A percentile compares a stretch with the other conserved stretches of the same genome.
Evolutionary conservation across 2,329 filamentous ascomycete genomes (phyloP).

Genomic region (Ophiostoma perfectum): DNA sequence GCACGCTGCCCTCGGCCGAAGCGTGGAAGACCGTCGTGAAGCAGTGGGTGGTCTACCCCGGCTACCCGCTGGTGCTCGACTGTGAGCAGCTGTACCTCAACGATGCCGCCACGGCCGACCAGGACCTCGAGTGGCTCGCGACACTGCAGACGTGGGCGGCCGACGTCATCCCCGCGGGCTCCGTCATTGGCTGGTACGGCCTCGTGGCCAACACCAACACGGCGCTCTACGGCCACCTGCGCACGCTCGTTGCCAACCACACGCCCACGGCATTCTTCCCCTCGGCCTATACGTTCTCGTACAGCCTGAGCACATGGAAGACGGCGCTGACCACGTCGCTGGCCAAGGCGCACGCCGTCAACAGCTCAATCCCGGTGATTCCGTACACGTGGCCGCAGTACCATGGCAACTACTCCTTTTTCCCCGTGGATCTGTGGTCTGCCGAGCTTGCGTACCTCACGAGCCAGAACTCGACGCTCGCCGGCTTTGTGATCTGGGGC

Average conservation of each 20-base stretch:
- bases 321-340: background rate
- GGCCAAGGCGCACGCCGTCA: background rate
- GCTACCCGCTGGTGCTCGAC: slow-evolving; percentile 22
- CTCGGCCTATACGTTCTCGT: slow-evolving; percentile 20
- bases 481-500: slow-evolving; percentile 20
- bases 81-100: slow-evolving; percentile 22
- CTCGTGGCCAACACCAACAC: slow-evolving; percentile 20
- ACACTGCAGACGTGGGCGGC: slow-evolving; percentile 21
- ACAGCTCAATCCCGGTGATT: slow-evolving; percentile 17
- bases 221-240: slow-evolving; percentile 19
- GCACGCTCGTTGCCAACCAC: slow-evolving; percentile 22
- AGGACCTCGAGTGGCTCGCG: slow-evolving; percentile 10
- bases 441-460: background rate
- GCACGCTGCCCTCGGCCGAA: slow-evolving; percentile 10
- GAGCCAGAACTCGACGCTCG: background rate
- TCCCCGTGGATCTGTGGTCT: slow-evolving; percentile 19
- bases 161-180: background rate
- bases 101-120: slow-evolving; percentile 15
- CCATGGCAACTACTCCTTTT: slow-evolving; percentile 22
- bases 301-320: slow-evolving; percentile 19
- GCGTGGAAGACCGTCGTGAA: slow-evolving; percentile 17
- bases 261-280: slow-evolving; percentile 22
- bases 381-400: slow-evolving; percentile 21
- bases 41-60: slow-evolving; percentile 20
- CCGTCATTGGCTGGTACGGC: slow-evolving; percentile 18